phyloP scores from a whole-genome alignment of 345 rosid genomes.

The Psidium guajava region DNA sequence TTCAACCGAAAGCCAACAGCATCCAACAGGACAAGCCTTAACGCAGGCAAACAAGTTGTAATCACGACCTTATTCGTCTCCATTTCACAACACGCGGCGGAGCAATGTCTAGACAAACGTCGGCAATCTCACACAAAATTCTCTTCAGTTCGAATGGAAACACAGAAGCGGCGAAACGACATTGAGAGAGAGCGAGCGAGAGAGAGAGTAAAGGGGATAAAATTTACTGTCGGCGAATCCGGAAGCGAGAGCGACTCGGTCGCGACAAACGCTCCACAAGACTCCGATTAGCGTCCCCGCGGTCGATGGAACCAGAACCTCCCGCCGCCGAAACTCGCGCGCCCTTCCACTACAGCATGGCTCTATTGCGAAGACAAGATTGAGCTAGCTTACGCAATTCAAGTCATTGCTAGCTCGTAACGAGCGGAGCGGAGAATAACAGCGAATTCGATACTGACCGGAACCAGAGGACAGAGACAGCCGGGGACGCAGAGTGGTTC shows the following conservation, averaged over 20 bases:
- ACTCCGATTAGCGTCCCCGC: constrained; percentile 2
- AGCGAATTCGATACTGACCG: not conserved
- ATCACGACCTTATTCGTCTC: not conserved
- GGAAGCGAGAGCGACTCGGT: constrained; percentile 37
- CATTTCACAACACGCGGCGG: not conserved
- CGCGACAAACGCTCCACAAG: constrained; percentile 3
- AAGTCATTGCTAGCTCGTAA: not conserved
- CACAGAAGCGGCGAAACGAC: not conserved
- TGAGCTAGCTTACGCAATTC: not conserved
- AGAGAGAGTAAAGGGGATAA: not conserved
- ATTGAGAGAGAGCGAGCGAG: not conserved
- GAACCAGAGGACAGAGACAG: not conserved
- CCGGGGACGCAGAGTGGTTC: not conserved
- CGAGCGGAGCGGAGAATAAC: not conserved
- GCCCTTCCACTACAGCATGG: not conserved
- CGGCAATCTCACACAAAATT: not conserved
- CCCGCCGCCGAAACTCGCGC: constrained; percentile 41
- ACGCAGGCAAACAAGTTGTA: not conserved
- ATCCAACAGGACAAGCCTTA: not conserved
- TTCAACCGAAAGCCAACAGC: not conserved
- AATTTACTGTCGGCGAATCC: constrained; percentile 73
- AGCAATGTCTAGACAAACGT: not conserved
- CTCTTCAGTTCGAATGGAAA: not conserved
- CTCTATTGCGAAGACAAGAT: not conserved
- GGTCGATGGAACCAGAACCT: constrained; percentile 28